phyloP scores from a whole-genome alignment of 257 asterid genomes.

The Rehmannia glutinosa region DNA sequence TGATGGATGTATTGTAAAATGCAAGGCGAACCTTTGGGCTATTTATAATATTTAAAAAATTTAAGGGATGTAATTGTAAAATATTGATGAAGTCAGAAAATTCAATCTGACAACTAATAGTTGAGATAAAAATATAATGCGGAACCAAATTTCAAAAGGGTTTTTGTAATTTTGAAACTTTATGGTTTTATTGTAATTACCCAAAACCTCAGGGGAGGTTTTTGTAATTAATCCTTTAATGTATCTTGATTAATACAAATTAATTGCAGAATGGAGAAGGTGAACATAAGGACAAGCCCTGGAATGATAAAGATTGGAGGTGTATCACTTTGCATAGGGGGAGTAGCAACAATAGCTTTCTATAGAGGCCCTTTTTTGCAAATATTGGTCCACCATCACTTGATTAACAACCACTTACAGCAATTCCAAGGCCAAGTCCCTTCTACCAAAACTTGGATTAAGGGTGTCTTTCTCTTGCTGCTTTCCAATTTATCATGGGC shows the following conservation, averaged over 20 bases:
- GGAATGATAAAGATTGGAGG: conserved; percentile 66
- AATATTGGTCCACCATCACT: conserved; percentile 52
- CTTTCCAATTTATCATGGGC: conserved; percentile 68
- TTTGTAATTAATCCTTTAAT: not conserved
- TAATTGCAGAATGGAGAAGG: conserved; percentile 61
- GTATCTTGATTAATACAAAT: not conserved
- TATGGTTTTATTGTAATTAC: too few species aligned
- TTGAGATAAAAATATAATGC: too few species aligned
- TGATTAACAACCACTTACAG: conserved; percentile 24
- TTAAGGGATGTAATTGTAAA: too few species aligned
- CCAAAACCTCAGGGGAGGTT: too few species aligned
- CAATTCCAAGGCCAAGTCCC: conserved; percentile 20
- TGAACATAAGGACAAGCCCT: conserved; percentile 36
- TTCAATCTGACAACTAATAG: too few species aligned
- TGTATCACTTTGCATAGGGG: conserved; percentile 51
- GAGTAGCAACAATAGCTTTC: conserved; percentile 71
- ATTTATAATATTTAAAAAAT: too few species aligned
- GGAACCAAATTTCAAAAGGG: too few species aligned
- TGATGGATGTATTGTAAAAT: too few species aligned
- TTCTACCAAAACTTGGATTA: conserved; percentile 48
- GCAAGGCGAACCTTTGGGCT: too few species aligned
- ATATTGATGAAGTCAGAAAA: too few species aligned
- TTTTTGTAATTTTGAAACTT: too few species aligned
- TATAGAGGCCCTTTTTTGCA: conserved; percentile 59
- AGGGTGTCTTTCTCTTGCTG: conserved; percentile 72